Conservation (phyloP, 331 rosid species). For the Arachis monticola region DNA sequence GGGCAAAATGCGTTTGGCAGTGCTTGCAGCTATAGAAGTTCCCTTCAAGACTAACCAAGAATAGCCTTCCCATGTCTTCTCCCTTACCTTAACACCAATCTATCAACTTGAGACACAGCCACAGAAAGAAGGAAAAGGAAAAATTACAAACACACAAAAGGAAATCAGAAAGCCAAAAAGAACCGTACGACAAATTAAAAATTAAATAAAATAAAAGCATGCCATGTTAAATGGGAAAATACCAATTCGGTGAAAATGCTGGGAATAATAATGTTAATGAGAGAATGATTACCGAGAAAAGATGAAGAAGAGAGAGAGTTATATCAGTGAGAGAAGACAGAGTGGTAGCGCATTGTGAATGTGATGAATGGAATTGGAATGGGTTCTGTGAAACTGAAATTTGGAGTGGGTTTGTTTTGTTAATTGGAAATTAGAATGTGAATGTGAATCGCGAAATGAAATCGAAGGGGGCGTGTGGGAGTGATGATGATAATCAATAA, state of each 20-base stretch:
- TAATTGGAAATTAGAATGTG: not conserved
- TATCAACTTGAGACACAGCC: slow-evolving; percentile 23
- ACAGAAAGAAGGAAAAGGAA: not conserved
- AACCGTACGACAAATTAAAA: slow-evolving; percentile 10
- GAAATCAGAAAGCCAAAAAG: slow-evolving; percentile 9
- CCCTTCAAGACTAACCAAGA: slow-evolving; percentile 69
- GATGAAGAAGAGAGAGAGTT: not conserved
- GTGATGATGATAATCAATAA: slow-evolving; percentile 33
- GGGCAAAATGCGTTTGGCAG: slow-evolving; percentile 68
- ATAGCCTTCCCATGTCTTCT: slow-evolving; percentile 68
- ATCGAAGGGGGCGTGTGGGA: not conserved
- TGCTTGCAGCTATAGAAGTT: slow-evolving; percentile 66
- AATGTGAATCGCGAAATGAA: not conserved
- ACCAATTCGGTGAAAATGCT: not conserved
- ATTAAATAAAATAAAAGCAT: not conserved
- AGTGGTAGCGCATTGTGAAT: slow-evolving; percentile 10
- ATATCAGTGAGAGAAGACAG: not conserved
- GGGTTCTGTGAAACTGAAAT: slow-evolving; percentile 5
- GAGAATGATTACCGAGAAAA: slow-evolving; percentile 12
- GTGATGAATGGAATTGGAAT: not conserved
- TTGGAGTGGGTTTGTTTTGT: slow-evolving; percentile 6
- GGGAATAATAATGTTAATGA: slow-evolving; percentile 6
- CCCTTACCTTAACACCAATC: slow-evolving; percentile 22
- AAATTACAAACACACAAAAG: slow-evolving; percentile 21
- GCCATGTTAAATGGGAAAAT: slow-evolving; percentile 16